phyloP scores from a whole-genome alignment of 2,329 filamentous ascomycete genomes.

The Seiridium unicorne region DNA sequence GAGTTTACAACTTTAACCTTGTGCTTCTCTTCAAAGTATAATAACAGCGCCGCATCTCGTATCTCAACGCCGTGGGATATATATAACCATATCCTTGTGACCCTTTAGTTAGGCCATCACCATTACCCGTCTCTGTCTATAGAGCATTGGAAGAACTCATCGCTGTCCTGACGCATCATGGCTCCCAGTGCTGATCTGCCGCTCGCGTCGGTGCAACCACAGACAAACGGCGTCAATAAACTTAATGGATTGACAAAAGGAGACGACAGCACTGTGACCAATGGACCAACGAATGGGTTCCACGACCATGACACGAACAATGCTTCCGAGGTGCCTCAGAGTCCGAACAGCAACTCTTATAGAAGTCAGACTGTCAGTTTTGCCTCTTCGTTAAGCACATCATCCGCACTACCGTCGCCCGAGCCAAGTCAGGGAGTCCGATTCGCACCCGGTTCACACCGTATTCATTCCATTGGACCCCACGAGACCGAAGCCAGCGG shows the following conservation, averaged over 20 bases:
- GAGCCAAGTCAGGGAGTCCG: constrained; percentile 1
- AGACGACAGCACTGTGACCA: neutral
- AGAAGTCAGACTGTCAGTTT: neutral
- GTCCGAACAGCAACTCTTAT: neutral
- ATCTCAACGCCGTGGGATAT: neutral
- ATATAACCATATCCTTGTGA: neutral
- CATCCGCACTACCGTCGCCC: constrained; percentile 1
- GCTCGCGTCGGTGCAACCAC: neutral
- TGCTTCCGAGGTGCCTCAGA: neutral
- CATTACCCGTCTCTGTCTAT: neutral
- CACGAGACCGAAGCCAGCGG: constrained; percentile 32
- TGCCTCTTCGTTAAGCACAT: neutral
- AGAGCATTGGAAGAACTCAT: neutral
- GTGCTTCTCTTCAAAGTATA: too few species aligned
- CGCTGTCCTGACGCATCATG: neutral
- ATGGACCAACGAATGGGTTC: neutral
- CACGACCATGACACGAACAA: neutral
- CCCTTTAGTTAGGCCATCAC: neutral
- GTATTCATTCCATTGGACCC: constrained; percentile 22
- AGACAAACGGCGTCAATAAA: neutral
- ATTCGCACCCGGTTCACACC: constrained; percentile 16
- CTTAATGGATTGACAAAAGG: constrained; percentile 1
- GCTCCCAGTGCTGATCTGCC: constrained; percentile 1
- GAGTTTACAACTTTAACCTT: too few species aligned
- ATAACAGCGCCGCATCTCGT: neutral